phyloP scores from a whole-genome alignment of 1,284 basidiomycete genomes.

The Ganoderma sinense region DNA sequence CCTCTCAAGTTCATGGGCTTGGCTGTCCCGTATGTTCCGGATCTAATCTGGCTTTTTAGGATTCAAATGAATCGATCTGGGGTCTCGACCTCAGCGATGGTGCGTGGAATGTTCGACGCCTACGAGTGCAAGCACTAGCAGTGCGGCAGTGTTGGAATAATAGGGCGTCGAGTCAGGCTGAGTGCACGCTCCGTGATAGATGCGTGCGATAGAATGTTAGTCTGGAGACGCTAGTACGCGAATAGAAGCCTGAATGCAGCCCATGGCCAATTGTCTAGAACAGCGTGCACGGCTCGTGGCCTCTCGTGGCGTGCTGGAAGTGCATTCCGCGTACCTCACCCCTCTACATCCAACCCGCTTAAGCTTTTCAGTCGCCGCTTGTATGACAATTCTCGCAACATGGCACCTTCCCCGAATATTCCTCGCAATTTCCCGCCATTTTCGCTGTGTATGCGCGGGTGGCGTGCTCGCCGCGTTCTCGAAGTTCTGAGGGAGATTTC shows the following conservation, averaged over 20 bases:
- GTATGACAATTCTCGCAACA: neutral
- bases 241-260: slow-evolving; percentile 21
- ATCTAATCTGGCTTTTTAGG: neutral
- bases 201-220: neutral
- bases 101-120: neutral
- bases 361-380: slow-evolving; percentile 12
- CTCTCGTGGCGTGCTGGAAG: neutral
- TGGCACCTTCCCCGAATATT: neutral
- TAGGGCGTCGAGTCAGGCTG: neutral
- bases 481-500: neutral
- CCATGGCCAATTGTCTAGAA: neutral
- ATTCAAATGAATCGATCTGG: neutral
- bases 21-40: neutral
- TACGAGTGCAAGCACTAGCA: neutral
- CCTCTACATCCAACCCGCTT: neutral
- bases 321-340: neutral
- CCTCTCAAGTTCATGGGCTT: neutral
- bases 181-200: neutral
- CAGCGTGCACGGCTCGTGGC: neutral
- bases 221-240: slow-evolving; percentile 13
- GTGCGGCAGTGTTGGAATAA: neutral
- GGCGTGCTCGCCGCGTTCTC: neutral
- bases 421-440: neutral
- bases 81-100: neutral
- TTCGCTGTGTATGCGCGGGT: neutral